Base-by-base conservation (phyloP, 2,329 filamentous ascomycete genomes). In the Juglanconis oblonga region DNA sequence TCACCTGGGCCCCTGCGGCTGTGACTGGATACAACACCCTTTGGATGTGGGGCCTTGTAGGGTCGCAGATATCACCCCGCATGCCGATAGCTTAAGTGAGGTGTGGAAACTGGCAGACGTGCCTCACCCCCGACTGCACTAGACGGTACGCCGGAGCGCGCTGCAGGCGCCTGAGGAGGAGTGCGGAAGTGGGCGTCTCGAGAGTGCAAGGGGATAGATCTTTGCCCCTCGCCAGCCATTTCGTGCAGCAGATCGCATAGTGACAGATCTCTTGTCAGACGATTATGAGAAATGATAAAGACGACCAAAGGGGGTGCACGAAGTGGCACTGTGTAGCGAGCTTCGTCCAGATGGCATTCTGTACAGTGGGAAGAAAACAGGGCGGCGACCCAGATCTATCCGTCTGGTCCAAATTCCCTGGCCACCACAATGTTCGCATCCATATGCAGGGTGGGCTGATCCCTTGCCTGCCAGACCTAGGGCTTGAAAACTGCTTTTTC, bases 221-320 rank as follows among this genome's bases (percentile, higher is more conserved):
- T 36, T 10, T 14, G 42, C 53, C 36, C 36, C 55, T 54, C 14
- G 35, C 51, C 50, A 44, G 49, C 36, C 55, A 32, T 55, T 52
- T 33, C 40, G 47, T 62, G 55, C 59, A 56, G 55, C 59, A 56
- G 60, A 62, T 62, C 56, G 49, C 44, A 49, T 47, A 62, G 17
- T 52, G 56, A 56, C 54, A 59, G 56, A 52, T 62, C 60, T 44
- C 24, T 42, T 35, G 52, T 33, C 42, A 48, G 29, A 45, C 42
- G 54, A 42, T 55, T 53, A 42, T 42, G 54, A 48, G 45, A 44
- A 54, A 31, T 59, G 35, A 59, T 48, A 51, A 32, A 24, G 24
- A 24, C 1, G 36, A 24, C 35, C 10, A 9, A 4, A 24, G 2
- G 29, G n/a, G 53, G 36, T 10, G 14, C 45, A 55, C n/a, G 9